Base-by-base conservation (phyloP, 2,329 filamentous ascomycete species). In the Diaporthe sp. region DNA sequence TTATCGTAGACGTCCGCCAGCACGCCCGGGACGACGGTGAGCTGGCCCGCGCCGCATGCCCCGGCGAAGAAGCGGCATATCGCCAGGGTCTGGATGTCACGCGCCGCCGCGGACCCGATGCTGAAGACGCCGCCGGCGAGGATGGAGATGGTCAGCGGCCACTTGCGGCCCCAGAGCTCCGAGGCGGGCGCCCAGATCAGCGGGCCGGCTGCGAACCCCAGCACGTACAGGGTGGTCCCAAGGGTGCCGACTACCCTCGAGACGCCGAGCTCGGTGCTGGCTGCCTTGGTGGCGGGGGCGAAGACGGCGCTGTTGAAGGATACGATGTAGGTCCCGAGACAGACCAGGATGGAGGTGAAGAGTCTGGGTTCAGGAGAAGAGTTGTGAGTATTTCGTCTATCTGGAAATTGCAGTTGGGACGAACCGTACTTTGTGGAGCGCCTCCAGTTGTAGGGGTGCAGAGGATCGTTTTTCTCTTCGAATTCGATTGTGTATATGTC, bases 401-500 rank as follows among this genome's bases (percentile, higher is more conserved):
- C 10, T 10, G 12, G 19, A 5, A 19, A 30, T 15, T 5, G 10
- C 12, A 28, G 33, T 3, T 4, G 12, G n/a, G n/a, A 38, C 13
- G 9, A 1, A 12, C 71, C 74, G 33, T 73, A 83, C 83, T 89
- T 90, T 77, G 81, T 84, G 74, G 81, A 83, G 6, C 85, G 55
- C 0, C 81, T 81, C 87, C 88, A 89, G 75, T 89, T 90, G 77
- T 87, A 85, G 2, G 88, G 87, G 78, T 89, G 86, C 30, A 85
- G 67, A 1, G 87, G 87, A 76, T 90, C 88, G 69, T 87, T 82
- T 0, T 80, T 80, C 0, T 87, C 87, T 74, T 89, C 86, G 74
- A 89, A 89, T 54, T 89, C 89, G 17, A 91, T 89, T 1, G 91
- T 89, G 80, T 91, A 92, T 74, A 90, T 88, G 78, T 91, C 89